Evolutionary conservation across 2,329 filamentous ascomycete genomes (phyloP), one percentile per base, ranked within the genome.

Genomic region (Cordyceps farinosa): DNA sequence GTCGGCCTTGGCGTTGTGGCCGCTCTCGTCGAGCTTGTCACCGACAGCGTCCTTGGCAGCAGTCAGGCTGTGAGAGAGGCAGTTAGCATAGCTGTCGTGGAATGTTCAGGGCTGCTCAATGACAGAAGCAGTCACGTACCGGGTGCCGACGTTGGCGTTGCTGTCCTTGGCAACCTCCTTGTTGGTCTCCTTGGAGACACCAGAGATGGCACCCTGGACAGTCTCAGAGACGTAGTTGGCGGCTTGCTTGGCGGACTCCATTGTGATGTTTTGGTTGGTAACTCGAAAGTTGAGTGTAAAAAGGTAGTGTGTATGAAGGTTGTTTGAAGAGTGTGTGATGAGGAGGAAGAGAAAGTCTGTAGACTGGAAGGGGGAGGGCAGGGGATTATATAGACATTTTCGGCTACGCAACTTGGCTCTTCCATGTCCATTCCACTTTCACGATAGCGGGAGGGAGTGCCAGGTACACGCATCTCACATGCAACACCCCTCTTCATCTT

Each of bases 161-260:
- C 71, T 72, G 73, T 87, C 83, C 82, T 90, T 89, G 75, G 87
- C 87, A 69, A 86, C 78, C 69, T 80, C 74, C 84, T 90, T 90
- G 85, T 90, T 90, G 80, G 80, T 79, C 80, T 90, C 86, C 84
- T 90, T 89, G 79, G 80, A 84, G 67, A 82, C 81, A 70, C 81
- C 80, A 66, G 81, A 78, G 68, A 79, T 72, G 58, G 80, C 79
- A 70, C 85, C 81, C 80, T 88, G 83, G 72, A 88, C 74, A 69
- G 79, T 79, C 83, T 90, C 87, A 69, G 84, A 77, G 78, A 89
- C 85, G 84, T 89, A 89, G 84, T 88, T 89, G 79, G 77, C 83
- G 73, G 81, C 83, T 78, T 88, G 85, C 81, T 82, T 82, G 69
- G 78, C 67, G 69, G 79, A 74, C 68, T 84, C 82, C 82, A 84